Percentiles rank a stretch among this genome's conserved stretches.
These are phyloP conservation scores for Penicillium sp. DNA, from an alignment of 2,329 filamentous ascomycete genomes.

Conservation along the genomic window DNA sequence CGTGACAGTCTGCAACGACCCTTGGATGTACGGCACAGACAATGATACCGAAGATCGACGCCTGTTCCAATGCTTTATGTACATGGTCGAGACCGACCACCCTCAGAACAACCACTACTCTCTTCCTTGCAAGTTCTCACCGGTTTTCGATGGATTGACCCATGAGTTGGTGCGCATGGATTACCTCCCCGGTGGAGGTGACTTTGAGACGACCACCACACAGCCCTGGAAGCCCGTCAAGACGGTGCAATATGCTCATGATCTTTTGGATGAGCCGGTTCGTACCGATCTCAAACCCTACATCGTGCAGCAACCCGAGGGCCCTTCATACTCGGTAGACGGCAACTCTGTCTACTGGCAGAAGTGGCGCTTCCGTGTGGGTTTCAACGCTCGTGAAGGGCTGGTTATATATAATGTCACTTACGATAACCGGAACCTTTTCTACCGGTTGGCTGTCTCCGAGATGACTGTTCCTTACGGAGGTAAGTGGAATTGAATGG, in stretches of 20 bases:
- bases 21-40: constrained; percentile 68
- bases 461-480: constrained; percentile 63
- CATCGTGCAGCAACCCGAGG: constrained; percentile 65
- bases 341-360: constrained; percentile 64
- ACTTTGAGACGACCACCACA: constrained; percentile 58
- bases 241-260: constrained; percentile 58
- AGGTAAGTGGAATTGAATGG: constrained; percentile 26
- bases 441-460: constrained; percentile 66
- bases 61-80: constrained; percentile 45
- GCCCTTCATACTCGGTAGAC: constrained; percentile 61
- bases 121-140: constrained; percentile 38
- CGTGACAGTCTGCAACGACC: constrained; percentile 58
- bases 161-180: constrained; percentile 70
- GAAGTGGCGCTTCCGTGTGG: constrained; percentile 64
- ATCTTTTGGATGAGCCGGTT: constrained; percentile 63
- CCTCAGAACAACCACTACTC: constrained; percentile 42
- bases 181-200: constrained; percentile 66
- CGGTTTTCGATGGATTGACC: constrained; percentile 58
- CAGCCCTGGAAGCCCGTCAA: constrained; percentile 59
- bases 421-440: constrained; percentile 64
- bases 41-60: constrained; percentile 40
- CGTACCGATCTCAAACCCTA: constrained; percentile 65
- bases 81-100: constrained; percentile 36
- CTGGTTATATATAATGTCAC: constrained; percentile 68
- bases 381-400: constrained; percentile 65